Evolutionary conservation across 164 flowering plant species (phyloP).

Genomic region (Malania oleifera): DNA sequence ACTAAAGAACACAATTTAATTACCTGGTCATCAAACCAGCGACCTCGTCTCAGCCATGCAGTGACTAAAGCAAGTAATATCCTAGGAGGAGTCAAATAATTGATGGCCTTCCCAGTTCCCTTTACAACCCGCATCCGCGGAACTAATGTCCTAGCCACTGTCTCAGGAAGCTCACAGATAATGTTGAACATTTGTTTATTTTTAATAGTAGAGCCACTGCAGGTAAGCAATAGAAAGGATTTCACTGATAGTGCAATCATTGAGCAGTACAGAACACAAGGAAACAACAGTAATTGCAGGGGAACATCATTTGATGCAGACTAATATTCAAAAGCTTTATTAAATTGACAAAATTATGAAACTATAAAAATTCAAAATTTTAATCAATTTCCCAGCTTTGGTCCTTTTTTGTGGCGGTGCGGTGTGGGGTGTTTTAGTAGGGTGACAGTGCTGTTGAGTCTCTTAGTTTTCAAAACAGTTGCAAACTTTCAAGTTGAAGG

Average conservation of each 20-base stretch:
- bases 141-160: conserved; percentile 93
- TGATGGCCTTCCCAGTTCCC: conserved; percentile 87
- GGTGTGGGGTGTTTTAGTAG: no score
- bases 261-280: background rate
- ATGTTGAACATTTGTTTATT: conserved; percentile 96
- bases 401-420: no score
- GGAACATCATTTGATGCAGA: background rate
- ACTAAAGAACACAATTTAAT: background rate
- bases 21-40: conserved; percentile 98
- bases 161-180: conserved; percentile 96
- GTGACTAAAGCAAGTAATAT: conserved; percentile 90
- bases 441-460: no score
- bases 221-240: conserved; percentile 1
- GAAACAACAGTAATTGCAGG: background rate
- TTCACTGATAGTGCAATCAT: background rate
- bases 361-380: background rate
- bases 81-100: conserved; percentile 92
- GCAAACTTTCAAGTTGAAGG: no score
- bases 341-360: background rate
- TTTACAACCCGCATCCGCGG: conserved; percentile 88
- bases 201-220: conserved; percentile 77
- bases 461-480: no score
- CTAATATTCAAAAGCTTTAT: background rate
- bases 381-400: background rate
- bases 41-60: conserved; percentile 89